Evolutionary conservation across 192 early-diverging fungal genomes (phyloP).

Genomic region (Umbelopsis sp.): DNA sequence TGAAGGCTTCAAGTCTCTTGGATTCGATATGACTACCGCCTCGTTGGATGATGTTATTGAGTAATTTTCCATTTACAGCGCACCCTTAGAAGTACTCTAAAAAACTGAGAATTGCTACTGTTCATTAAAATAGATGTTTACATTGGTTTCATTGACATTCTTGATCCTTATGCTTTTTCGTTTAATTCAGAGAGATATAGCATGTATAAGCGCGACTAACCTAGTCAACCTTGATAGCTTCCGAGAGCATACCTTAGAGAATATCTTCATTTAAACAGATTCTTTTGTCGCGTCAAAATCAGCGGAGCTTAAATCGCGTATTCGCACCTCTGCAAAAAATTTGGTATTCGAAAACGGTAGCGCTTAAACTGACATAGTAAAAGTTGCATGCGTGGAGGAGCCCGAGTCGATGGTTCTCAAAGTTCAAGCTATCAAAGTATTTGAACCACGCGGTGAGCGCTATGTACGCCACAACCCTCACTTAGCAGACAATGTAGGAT

Average conservation of each 20-base stretch:
- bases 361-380: not conserved
- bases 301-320: constrained; percentile 7
- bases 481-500: not conserved
- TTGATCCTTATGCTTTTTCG: too few relatives aligned
- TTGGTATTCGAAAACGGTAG: not conserved
- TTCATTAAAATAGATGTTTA: too few relatives aligned
- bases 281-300: not conserved
- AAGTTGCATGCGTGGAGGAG: not conserved
- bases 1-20: constrained; percentile 49
- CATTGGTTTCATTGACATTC: too few relatives aligned
- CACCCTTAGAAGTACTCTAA: not conserved
- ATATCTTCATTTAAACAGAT: too few relatives aligned
- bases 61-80: not conserved
- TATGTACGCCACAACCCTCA: constrained; percentile 15
- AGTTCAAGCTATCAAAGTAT: constrained; percentile 12
- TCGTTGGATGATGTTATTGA: constrained; percentile 51
- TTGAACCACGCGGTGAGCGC: constrained; percentile 5
- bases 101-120: not conserved
- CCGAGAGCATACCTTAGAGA: too few relatives aligned
- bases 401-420: constrained; percentile 6
- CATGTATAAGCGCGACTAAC: too few relatives aligned
- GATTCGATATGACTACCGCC: constrained; percentile 49
- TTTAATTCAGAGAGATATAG: too few relatives aligned
- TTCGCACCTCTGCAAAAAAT: not conserved
- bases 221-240: too few relatives aligned